Percentiles rank a stretch among this genome's conserved stretches.
These are phyloP conservation scores for Lablab purpureus DNA, from an alignment of 306 rosid species.

Conservation along the genomic window DNA sequence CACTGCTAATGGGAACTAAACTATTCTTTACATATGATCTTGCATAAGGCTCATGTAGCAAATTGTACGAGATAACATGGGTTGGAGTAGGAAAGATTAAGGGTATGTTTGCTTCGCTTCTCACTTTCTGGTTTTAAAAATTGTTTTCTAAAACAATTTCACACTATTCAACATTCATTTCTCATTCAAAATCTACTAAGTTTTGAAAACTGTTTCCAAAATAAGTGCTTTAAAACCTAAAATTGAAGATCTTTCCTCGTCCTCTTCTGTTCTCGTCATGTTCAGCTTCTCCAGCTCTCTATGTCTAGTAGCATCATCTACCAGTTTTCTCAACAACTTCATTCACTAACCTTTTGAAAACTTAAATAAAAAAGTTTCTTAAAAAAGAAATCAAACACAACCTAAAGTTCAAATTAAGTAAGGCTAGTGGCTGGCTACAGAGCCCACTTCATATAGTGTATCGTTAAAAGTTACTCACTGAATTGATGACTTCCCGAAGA, in stretches of 20 bases:
- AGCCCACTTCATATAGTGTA: neutral
- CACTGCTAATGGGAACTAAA: conserved; percentile 9
- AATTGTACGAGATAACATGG: neutral
- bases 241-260: neutral
- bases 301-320: neutral
- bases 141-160: neutral
- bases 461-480: conserved; percentile 55
- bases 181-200: neutral
- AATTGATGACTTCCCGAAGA: conserved; percentile 74
- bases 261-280: neutral
- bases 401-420: neutral
- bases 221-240: neutral
- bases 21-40: neutral
- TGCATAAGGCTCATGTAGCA: neutral
- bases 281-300: neutral
- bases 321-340: neutral
- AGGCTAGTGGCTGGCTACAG: neutral
- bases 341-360: neutral
- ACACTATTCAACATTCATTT: neutral
- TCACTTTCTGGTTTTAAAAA: neutral
- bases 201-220: neutral
- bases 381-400: neutral
- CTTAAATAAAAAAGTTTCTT: neutral
- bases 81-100: neutral
- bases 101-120: neutral